A percentile compares a stretch with the other conserved stretches of the same genome.
Conservation (phyloP, 1,284 basidiomycete species). For the Trametes versicolor region DNA sequence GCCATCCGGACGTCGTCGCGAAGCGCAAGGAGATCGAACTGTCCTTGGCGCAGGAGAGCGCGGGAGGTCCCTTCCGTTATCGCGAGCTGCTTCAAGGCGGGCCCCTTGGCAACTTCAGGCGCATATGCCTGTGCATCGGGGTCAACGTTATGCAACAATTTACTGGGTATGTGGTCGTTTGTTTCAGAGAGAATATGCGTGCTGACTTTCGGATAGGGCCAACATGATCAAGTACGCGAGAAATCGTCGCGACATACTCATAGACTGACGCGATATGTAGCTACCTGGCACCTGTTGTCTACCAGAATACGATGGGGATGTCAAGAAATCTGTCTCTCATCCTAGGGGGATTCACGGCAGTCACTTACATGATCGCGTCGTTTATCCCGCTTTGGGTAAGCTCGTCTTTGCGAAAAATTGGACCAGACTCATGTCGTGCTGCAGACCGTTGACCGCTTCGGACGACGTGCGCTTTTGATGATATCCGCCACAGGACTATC, state of each 20-base stretch:
- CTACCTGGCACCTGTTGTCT: constrained; percentile 53
- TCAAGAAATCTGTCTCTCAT: constrained; percentile 52
- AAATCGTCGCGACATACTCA: too few species aligned
- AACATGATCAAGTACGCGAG: constrained; percentile 33
- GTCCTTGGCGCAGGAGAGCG: constrained; percentile 51
- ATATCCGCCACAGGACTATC: constrained; percentile 51
- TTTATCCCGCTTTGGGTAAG: constrained; percentile 55
- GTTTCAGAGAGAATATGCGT: neutral
- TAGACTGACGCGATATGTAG: constrained; percentile 29
- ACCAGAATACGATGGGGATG: constrained; percentile 56
- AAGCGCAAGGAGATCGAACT: constrained; percentile 51
- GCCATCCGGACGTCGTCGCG: constrained; percentile 48
- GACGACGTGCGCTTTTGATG: constrained; percentile 51
- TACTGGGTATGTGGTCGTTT: constrained; percentile 44
- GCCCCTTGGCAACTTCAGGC: constrained; percentile 52
- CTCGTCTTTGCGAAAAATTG: neutral
- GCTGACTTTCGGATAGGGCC: constrained; percentile 11
- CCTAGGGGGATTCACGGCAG: constrained; percentile 51
- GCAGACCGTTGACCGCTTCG: constrained; percentile 54
- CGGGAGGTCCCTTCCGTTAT: constrained; percentile 45
- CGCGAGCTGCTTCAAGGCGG: constrained; percentile 52
- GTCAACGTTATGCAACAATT: constrained; percentile 57
- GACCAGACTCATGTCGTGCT: neutral
- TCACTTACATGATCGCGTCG: constrained; percentile 55
- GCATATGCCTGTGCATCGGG: constrained; percentile 51